Conservation (phyloP, 495 filamentous ascomycete genomes). For the Penicillium roqueforti region DNA sequence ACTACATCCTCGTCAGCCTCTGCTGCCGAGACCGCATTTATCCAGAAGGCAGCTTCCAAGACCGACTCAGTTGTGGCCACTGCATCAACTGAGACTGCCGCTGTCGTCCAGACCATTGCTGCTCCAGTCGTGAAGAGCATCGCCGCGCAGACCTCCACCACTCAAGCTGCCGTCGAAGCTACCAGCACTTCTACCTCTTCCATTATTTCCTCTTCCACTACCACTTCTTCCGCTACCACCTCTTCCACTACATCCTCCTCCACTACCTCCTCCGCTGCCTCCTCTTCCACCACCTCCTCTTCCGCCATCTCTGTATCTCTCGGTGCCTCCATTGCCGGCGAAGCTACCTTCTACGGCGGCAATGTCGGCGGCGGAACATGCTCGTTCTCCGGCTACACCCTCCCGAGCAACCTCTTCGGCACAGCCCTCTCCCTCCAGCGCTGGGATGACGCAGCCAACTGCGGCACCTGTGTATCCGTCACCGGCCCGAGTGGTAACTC, state of each 20-base stretch:
- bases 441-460: conserved; percentile 51
- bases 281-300: too few species aligned
- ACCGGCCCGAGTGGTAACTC: conserved; percentile 51
- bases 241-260: too few species aligned
- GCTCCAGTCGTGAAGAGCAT: conserved; percentile 4
- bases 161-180: conserved; percentile 4
- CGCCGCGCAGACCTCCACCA: conserved; percentile 7
- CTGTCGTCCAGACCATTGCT: conserved; percentile 6
- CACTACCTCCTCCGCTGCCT: background rate
- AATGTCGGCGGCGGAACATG: conserved; percentile 55
- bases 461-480: conserved; percentile 55
- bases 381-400: conserved; percentile 54
- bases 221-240: background rate
- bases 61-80: conserved; percentile 8
- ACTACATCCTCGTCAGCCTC: too few species aligned
- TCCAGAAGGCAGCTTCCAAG: conserved; percentile 6
- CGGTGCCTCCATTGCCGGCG: too few species aligned
- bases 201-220: too few species aligned
- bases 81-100: conserved; percentile 5
- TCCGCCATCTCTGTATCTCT: background rate
- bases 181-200: too few species aligned
- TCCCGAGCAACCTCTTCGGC: conserved; percentile 51
- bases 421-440: conserved; percentile 48
- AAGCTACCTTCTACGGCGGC: conserved; percentile 54
- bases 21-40: conserved; percentile 2